Conservation (phyloP, 140 eudicot species). For the Ambrosia hybrid region DNA sequence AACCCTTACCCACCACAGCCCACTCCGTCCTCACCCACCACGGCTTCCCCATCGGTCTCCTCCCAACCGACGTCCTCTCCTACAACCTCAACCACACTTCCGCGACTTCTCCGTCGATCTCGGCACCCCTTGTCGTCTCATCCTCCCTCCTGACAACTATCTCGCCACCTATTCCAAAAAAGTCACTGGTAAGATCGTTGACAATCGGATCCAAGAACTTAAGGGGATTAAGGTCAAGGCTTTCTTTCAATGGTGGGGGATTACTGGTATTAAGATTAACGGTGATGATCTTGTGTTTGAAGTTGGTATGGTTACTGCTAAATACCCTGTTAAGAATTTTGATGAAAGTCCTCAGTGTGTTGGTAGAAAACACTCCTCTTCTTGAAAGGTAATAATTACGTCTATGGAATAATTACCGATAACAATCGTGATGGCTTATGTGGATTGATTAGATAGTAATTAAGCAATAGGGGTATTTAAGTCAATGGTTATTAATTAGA, state of each 20-base stretch:
- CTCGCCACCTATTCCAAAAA: slow-evolving; percentile 70
- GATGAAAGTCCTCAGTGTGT: slow-evolving; percentile 59
- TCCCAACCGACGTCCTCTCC: slow-evolving; percentile 57
- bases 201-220: slow-evolving; percentile 56
- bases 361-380: slow-evolving; percentile 59
- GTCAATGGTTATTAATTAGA: no score
- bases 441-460: no score
- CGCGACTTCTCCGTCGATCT: slow-evolving; percentile 58
- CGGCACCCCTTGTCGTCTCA: slow-evolving; percentile 45
- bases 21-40: slow-evolving; percentile 57
- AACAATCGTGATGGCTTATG: no score
- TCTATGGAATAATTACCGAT: no score
- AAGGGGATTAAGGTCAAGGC: slow-evolving; percentile 88
- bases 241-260: slow-evolving; percentile 90
- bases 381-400: slow-evolving; percentile 35
- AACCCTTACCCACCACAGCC: slow-evolving; percentile 27
- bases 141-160: slow-evolving; percentile 99
- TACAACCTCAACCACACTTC: slow-evolving; percentile 62
- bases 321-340: slow-evolving; percentile 79
- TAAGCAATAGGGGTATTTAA: no score
- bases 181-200: slow-evolving; percentile 72
- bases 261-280: slow-evolving; percentile 70
- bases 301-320: slow-evolving; percentile 81
- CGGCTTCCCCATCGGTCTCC: slow-evolving; percentile 90
- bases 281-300: slow-evolving; percentile 85